Conservation (phyloP, 1,284 basidiomycete species). For the Ceratorhiza oryzae-sativae region DNA sequence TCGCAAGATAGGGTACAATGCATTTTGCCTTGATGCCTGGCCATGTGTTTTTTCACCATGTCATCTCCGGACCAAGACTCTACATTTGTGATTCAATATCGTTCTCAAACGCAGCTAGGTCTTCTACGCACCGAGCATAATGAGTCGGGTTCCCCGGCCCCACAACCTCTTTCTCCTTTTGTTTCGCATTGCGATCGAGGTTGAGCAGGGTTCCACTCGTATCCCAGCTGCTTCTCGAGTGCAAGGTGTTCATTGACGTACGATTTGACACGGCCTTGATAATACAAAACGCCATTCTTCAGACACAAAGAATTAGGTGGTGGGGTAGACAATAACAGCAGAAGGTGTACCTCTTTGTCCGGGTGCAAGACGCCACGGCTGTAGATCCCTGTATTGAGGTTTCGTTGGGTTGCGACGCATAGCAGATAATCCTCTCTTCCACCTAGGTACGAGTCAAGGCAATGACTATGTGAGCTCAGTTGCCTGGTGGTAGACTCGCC, state of each 20-base stretch:
- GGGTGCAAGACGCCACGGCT: conserved; percentile 46
- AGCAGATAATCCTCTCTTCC: conserved; percentile 46
- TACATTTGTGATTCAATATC: not conserved
- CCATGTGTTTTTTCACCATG: conserved; percentile 1
- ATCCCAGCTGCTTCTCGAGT: conserved; percentile 44
- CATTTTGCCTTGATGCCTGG: not conserved
- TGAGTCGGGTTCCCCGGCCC: conserved; percentile 11
- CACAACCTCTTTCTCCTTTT: conserved; percentile 20
- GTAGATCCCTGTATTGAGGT: conserved; percentile 47
- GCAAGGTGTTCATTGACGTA: conserved; percentile 43
- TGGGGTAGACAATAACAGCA: not conserved
- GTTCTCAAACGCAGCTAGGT: not conserved
- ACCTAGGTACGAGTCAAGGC: conserved; percentile 41
- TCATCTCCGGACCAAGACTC: conserved; percentile 40
- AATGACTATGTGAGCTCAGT: conserved; percentile 24
- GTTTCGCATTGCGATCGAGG: conserved; percentile 38
- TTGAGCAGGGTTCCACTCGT: conserved; percentile 46
- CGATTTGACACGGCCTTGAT: conserved; percentile 45
- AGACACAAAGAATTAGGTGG: not conserved
- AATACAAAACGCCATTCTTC: conserved; percentile 46
- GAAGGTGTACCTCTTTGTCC: conserved; percentile 41
- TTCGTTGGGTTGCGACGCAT: conserved; percentile 45
- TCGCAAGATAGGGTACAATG: not conserved
- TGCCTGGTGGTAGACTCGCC: not conserved
- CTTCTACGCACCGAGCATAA: conserved; percentile 32